These are phyloP conservation scores for Solanum virginianum DNA, from an alignment of 257 asterid species.

Conservation along the genomic window DNA sequence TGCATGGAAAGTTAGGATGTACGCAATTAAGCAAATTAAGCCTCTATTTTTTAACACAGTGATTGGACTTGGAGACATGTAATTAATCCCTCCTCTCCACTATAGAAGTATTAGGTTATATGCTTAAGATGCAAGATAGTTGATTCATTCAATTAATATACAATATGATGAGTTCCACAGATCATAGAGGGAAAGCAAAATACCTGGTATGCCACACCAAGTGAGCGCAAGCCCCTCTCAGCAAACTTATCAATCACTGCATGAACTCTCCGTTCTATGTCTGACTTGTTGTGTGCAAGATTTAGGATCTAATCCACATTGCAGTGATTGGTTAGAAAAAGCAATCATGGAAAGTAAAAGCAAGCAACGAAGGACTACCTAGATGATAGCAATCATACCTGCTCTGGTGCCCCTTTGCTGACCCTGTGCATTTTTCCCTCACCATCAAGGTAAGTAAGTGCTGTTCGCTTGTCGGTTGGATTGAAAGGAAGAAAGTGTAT, in stretches of 20 bases:
- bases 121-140: neutral
- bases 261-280: slow-evolving; percentile 38
- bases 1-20: neutral
- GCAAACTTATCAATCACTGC: slow-evolving; percentile 43
- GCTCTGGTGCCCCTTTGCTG: slow-evolving; percentile 99
- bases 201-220: slow-evolving; percentile 47
- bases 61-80: neutral
- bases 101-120: neutral
- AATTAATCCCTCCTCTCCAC: neutral
- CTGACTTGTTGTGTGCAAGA: slow-evolving; percentile 35
- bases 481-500: slow-evolving; percentile 93
- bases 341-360: neutral
- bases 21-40: neutral
- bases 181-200: neutral
- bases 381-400: slow-evolving; percentile 28
- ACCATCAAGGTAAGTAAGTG: slow-evolving; percentile 74
- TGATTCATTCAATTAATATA: neutral
- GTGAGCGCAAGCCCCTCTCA: slow-evolving; percentile 41
- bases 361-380: neutral
- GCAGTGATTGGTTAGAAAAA: neutral
- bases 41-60: neutral
- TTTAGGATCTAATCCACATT: slow-evolving; percentile 21
- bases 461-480: slow-evolving; percentile 94
- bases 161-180: neutral
- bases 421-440: slow-evolving; percentile 94